A percentile compares a stretch with the other conserved stretches of the same genome.
These are phyloP conservation scores for Cryoendolithus antarcticus DNA, from an alignment of 2,329 filamentous ascomycete species.

Conservation along the genomic window DNA sequence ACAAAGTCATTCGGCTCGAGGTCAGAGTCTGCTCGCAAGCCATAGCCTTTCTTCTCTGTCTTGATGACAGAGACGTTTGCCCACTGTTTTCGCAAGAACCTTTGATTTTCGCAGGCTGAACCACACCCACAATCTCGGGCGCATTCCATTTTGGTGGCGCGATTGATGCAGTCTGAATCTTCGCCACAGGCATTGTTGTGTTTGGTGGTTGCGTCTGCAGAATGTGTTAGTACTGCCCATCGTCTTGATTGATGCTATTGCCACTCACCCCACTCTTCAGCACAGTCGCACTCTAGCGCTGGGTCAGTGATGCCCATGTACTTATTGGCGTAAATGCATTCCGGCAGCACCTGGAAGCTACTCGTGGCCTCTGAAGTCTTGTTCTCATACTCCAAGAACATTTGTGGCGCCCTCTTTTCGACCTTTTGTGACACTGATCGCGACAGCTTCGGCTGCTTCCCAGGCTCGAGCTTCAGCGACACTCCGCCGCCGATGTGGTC, in stretches of 20 bases:
- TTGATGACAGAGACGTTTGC: constrained; percentile 90
- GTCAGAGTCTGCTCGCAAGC: constrained; percentile 67
- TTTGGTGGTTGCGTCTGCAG: constrained; percentile 36
- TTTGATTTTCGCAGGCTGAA: constrained; percentile 78
- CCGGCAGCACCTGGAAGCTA: constrained; percentile 67
- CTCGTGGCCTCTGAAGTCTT: constrained; percentile 62
- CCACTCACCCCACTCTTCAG: constrained; percentile 81
- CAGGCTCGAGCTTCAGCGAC: constrained; percentile 50
- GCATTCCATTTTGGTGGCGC: constrained; percentile 96
- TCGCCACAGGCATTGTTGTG: constrained; percentile 81
- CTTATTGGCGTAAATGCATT: constrained; percentile 86
- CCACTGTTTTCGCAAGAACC: constrained; percentile 83
- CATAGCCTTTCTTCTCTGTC: constrained; percentile 95
- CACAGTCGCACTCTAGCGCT: constrained; percentile 89
- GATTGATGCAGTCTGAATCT: constrained; percentile 96
- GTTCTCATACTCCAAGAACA: constrained; percentile 67
- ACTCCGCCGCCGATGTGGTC: constrained; percentile 49
- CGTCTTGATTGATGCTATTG: not conserved
- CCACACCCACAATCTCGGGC: constrained; percentile 79
- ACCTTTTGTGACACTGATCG: constrained; percentile 64
- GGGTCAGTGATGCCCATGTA: constrained; percentile 83
- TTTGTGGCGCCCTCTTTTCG: constrained; percentile 45
- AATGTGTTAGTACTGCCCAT: constrained; percentile 20
- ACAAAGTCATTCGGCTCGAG: constrained; percentile 81
- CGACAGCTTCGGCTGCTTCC: constrained; percentile 57